Evolutionary conservation across 2,329 filamentous ascomycete genomes (phyloP), one percentile per base, ranked within the genome.

Genomic region (Aspergillus sp.): DNA sequence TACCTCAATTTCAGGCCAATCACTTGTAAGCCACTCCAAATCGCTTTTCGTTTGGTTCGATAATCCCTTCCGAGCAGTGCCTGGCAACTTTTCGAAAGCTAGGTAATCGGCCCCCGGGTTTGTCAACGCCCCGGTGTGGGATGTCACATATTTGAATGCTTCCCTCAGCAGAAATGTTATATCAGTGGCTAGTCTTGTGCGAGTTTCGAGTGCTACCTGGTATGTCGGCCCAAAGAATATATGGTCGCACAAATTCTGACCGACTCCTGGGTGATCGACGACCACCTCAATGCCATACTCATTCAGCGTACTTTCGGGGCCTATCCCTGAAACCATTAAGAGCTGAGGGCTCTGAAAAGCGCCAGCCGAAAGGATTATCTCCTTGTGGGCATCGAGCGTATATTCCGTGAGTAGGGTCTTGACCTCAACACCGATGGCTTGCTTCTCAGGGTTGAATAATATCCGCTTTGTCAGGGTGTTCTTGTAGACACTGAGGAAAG

Each of bases 291-390:
- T 71, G 2, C 49, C 54, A 29, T 64, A 57, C 13, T 64, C 52
- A 16, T 55, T 32, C 4, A 71, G 59, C 4, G 51, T 54, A 14
- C 55, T 51, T 0, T 49, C 49, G 1, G 78, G 78, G 0, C 80
- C 80, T 52, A 77, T 65, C 1, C 80, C 80, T 40, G 76, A 80
- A 3, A 80, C 71, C 69, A 81, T 79, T 5, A 83, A 70, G 5
- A 82, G 65, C 54, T 83, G 79, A 0, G 81, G 81, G 0, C 78
- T 76, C 59, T 82, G 80, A 61, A 79, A 81, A 2, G 74, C 70
- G 5, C 82, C 82, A 1, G 76, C 78, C 0, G 79, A 74, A 2
- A 85, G 52, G 38, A 77, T 75, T 2, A 76, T 71, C 58, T 84
- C 82, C 29, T 70, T 70, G 20, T 67, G 75, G 34, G 82, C 79